Evolutionary conservation across 345 rosid species (phyloP).

Genomic region (Citrus hindsii): DNA sequence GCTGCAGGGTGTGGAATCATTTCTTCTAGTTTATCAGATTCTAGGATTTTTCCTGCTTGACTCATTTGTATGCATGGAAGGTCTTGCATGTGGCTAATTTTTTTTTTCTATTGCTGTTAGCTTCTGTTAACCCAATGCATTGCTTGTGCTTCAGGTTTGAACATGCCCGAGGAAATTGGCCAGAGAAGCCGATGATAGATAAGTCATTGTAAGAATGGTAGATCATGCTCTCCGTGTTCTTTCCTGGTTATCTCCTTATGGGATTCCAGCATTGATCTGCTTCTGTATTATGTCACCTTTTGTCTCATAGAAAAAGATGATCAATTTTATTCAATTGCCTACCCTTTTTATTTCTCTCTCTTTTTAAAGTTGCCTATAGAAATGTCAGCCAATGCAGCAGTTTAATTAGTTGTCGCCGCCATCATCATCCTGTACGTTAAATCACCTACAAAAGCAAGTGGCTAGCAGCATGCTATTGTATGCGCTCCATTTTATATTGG

Average conservation of each 20-base stretch:
- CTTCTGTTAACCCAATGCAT: neutral
- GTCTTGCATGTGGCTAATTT: neutral
- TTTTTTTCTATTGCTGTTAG: neutral
- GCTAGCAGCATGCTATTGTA: constrained; percentile 32
- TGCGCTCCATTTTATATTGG: constrained; percentile 18
- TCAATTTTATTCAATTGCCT: constrained; percentile 22
- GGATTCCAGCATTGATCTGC: constrained; percentile 41
- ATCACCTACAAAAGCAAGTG: constrained; percentile 28
- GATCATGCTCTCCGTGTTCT: constrained; percentile 33
- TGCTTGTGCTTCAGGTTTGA: constrained; percentile 24
- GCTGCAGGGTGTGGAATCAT: constrained; percentile 22
- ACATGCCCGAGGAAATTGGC: constrained; percentile 22
- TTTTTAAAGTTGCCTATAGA: constrained; percentile 23
- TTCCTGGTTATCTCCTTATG: constrained; percentile 28
- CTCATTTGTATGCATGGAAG: neutral
- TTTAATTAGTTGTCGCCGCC: constrained; percentile 11
- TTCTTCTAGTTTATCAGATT: neutral
- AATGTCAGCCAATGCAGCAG: constrained; percentile 21
- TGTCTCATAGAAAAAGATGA: constrained; percentile 46
- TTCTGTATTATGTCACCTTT: constrained; percentile 44
- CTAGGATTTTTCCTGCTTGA: neutral
- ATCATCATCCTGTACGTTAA: constrained; percentile 16
- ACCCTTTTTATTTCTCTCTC: neutral
- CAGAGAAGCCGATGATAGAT: constrained; percentile 22
- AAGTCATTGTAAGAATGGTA: constrained; percentile 37